phyloP scores from a whole-genome alignment of 345 rosid genomes.

The Mallotus nudiflorus region DNA sequence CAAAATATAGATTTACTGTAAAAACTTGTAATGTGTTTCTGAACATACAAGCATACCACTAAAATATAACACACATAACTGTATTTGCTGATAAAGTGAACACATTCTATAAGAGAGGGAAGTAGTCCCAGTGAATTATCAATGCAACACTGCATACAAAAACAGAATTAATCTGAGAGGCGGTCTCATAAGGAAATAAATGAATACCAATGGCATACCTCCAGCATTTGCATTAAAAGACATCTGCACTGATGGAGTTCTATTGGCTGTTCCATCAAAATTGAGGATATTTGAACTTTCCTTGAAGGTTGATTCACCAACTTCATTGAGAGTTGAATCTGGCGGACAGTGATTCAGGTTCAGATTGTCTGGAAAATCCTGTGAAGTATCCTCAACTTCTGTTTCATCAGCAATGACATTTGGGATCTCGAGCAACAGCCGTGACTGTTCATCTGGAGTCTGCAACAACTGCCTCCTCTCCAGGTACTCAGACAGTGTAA shows the following conservation, averaged over 20 bases:
- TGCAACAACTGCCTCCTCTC: constrained; percentile 70
- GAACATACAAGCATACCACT: neutral
- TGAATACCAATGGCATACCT: constrained; percentile 30
- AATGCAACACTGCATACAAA: neutral
- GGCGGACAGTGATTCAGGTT: constrained; percentile 26
- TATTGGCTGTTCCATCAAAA: constrained; percentile 27
- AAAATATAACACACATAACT: neutral
- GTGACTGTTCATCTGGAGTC: constrained; percentile 63
- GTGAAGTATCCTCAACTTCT: constrained; percentile 35
- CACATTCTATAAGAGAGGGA: neutral
- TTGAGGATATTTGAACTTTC: constrained; percentile 35
- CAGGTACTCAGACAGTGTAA: constrained; percentile 67
- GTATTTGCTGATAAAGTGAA: neutral
- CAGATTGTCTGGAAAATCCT: constrained; percentile 32
- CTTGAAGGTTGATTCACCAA: constrained; percentile 15
- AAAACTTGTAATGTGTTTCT: neutral
- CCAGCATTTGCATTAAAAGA: constrained; percentile 25
- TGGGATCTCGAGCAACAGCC: constrained; percentile 62
- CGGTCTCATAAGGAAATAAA: constrained; percentile 10
- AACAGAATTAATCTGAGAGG: neutral
- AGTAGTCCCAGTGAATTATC: neutral
- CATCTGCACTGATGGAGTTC: constrained; percentile 25
- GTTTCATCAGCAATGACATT: constrained; percentile 59
- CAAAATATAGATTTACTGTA: neutral
- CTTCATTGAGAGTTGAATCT: too few species aligned